Evolutionary conservation across 441 rosid species (phyloP).

Genomic region (Omphalea diandra): DNA sequence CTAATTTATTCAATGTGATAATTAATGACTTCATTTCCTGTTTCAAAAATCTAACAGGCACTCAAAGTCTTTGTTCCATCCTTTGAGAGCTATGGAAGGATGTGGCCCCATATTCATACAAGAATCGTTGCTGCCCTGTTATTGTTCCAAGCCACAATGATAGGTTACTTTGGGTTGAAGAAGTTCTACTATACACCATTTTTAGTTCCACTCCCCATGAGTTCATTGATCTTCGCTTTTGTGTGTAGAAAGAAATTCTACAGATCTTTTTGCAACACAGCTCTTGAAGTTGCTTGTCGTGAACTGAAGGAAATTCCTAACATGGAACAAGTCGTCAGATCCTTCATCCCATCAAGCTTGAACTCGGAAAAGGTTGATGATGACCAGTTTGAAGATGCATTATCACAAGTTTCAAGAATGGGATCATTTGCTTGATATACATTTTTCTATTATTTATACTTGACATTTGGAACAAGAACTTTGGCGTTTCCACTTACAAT

Average conservation of each 20-base stretch:
- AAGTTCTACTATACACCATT: slow-evolving; percentile 32
- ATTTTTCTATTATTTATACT: slow-evolving; percentile 7
- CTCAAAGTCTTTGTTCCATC: slow-evolving; percentile 84
- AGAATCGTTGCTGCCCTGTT: slow-evolving; percentile 63
- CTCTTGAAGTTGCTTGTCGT: slow-evolving; percentile 65
- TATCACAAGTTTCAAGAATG: slow-evolving; percentile 49
- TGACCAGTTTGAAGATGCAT: slow-evolving; percentile 59
- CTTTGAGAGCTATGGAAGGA: slow-evolving; percentile 81
- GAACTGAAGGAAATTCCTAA: slow-evolving; percentile 58
- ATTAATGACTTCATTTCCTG: not conserved
- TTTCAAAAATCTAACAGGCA: slow-evolving; percentile 47
- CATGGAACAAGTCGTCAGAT: slow-evolving; percentile 56
- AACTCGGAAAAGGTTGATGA: slow-evolving; percentile 59
- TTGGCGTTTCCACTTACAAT: not conserved
- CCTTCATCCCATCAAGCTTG: slow-evolving; percentile 63
- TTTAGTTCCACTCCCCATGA: slow-evolving; percentile 46
- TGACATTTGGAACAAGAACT: not conserved
- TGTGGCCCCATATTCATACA: slow-evolving; percentile 88
- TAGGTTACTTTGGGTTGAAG: slow-evolving; percentile 63
- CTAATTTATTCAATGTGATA: not conserved
- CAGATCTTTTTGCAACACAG: slow-evolving; percentile 44
- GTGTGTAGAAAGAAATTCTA: slow-evolving; percentile 74
- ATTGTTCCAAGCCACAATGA: slow-evolving; percentile 70
- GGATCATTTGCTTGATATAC: slow-evolving; percentile 43
- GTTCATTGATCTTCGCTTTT: slow-evolving; percentile 53